These are phyloP conservation scores for Aspergillus bombycis DNA, from an alignment of 2,329 filamentous ascomycete species.

Conservation along the genomic window DNA sequence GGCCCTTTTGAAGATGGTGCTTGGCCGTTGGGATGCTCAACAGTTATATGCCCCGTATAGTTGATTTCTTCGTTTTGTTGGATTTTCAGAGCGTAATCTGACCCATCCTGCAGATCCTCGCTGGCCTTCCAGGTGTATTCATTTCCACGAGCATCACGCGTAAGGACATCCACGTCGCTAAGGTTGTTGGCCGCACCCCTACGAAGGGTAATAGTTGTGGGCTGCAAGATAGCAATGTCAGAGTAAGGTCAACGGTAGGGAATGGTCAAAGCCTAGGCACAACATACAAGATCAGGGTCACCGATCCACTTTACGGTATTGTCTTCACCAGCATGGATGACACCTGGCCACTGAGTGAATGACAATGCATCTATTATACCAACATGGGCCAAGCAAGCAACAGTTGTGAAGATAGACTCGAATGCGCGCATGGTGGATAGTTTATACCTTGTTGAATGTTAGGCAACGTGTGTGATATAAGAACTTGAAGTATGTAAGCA, in stretches of 20 bases:
- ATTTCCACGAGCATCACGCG: slow-evolving; percentile 49
- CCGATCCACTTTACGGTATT: slow-evolving; percentile 54
- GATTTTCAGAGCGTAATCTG: slow-evolving; percentile 64
- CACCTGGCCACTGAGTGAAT: slow-evolving; percentile 57
- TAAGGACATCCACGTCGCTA: slow-evolving; percentile 53
- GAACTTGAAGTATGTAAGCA: background rate
- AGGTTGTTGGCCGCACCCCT: slow-evolving; percentile 57
- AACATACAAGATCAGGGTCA: slow-evolving; percentile 39
- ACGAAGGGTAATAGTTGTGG: slow-evolving; percentile 60
- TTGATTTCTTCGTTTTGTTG: slow-evolving; percentile 55
- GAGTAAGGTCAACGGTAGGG: background rate
- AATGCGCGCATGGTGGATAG: slow-evolving; percentile 54
- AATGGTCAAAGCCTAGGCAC: background rate
- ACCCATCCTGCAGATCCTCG: slow-evolving; percentile 44
- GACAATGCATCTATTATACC: slow-evolving; percentile 53
- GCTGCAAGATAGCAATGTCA: slow-evolving; percentile 29
- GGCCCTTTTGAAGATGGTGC: slow-evolving; percentile 14
- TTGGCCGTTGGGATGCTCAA: slow-evolving; percentile 39
- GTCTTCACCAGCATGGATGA: slow-evolving; percentile 53
- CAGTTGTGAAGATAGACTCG: slow-evolving; percentile 51
- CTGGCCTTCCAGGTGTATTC: slow-evolving; percentile 57
- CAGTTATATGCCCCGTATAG: slow-evolving; percentile 57
- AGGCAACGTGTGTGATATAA: background rate
- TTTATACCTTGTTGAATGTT: background rate
- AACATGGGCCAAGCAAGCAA: slow-evolving; percentile 45